Evolutionary conservation across 495 filamentous ascomycete genomes (phyloP), one percentile per base, ranked within the genome.

Genomic region (Hypoxylon trugodes): DNA sequence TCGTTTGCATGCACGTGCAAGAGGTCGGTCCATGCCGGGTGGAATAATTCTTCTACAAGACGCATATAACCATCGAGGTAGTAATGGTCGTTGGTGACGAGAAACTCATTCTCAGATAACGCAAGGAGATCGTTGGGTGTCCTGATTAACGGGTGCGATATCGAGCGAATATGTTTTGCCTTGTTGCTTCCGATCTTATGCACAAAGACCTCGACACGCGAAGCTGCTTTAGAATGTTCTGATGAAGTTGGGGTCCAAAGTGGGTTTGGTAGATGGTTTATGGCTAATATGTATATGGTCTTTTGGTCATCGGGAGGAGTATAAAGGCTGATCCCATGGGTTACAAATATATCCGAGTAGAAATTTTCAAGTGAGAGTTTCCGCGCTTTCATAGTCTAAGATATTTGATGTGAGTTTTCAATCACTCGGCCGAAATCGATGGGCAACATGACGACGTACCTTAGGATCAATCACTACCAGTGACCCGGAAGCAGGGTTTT

Each of bases 111-210:
- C 9, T 80, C 77, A 25, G 73, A 79, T 9, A 69, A 61, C 22
- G 82, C 83, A 42, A 81, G 75, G 42, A 89, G 58, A 51, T 88
- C 86, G 66, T 89, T 89, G 1, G 86, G 86, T 0, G 86, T 87
- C n/a, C 71, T 62, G 58, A 88, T 79, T 19, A 81, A 35, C 1
- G 77, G 77, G 38, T 79, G 72, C 63, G 69, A 82, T 54, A 78
- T 76, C 65, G 65, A 83, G 57, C 74, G 83, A 69, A 72, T 52
- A 66, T 79, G 74, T 26, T 57, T 59, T 32, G 72, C 61, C 0
- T 65, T 60, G 4, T 65, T 19, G 4, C 74, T 68, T 10, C 76
- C 76, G 19, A 79, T 53, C 0, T 65, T 65, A 57, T 89, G 83
- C 46, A 82, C 79, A 65, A 89, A 88, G 15, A 88, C 51, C 60